Evolutionary conservation across 169 alveolate genomes (phyloP).

Genomic region (Plasmodium yoelii): DNA sequence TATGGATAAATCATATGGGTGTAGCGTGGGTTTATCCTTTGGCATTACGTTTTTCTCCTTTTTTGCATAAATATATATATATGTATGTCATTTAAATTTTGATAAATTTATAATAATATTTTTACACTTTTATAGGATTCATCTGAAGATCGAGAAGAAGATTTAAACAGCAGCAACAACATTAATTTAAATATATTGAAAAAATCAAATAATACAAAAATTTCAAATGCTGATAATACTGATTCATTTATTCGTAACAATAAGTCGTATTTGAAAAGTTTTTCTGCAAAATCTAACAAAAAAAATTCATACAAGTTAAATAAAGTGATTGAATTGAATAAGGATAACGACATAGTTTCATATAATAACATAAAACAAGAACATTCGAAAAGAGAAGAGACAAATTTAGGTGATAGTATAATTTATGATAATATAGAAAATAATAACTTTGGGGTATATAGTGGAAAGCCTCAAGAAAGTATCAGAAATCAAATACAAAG

Average conservation of each 20-base stretch:
- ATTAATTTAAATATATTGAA: constrained; percentile 44
- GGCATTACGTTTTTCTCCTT: neutral
- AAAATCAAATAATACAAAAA: constrained; percentile 36
- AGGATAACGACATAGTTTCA: constrained; percentile 3
- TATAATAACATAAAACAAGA: neutral
- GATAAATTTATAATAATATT: constrained; percentile 2
- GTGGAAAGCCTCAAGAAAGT: constrained; percentile 6
- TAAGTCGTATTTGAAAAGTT: constrained; percentile 18
- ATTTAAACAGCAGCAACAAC: constrained; percentile 42
- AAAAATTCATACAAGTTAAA: constrained; percentile 27
- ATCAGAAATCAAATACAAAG: constrained; percentile 11
- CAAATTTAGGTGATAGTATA: constrained; percentile 20
- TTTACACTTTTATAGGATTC: constrained; percentile 45
- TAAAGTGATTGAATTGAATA: constrained; percentile 13
- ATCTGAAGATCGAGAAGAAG: constrained; percentile 74
- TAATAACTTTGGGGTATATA: constrained; percentile 17
- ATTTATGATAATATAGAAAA: constrained; percentile 30
- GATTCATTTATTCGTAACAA: constrained; percentile 30
- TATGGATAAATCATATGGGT: neutral
- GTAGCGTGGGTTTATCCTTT: neutral
- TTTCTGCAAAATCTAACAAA: constrained; percentile 25
- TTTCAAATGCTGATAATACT: constrained; percentile 34
- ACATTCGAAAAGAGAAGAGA: constrained; percentile 10
- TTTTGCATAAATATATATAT: neutral
- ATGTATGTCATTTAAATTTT: neutral